Evolutionary conservation across 257 asterid species (phyloP), one percentile per base, ranked within the genome.

Genomic region (Buddleja alternifolia): DNA sequence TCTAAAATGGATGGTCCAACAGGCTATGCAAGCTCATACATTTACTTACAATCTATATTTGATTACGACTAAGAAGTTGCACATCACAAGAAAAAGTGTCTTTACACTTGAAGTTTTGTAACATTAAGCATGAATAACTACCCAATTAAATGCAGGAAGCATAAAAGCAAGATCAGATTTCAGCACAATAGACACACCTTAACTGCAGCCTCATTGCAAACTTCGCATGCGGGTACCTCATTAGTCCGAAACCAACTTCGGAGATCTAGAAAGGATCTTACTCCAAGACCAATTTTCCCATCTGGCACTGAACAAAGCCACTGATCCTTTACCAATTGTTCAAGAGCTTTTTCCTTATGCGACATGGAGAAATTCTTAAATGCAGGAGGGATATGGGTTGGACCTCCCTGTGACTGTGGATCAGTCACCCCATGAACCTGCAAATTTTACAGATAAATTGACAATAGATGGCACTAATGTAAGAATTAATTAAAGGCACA

Each of bases 131-230:
- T 8, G 63, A 19, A 42, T 50, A 16, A 46, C 1, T 10, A 41
- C 42, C 8, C 4, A 8, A 55, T 11, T 7, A 48, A 17, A 50
- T 17, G 41, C 10, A 50, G 46, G 56, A 44, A 39, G 55, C 36
- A 42, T 16, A 41, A n/a, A 25, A 42, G 54, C 44, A 59, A 50
- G 29, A 37, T 9, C 34, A 58, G 42, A 45, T 14, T 69, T 52
- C 50, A 47, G 69, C 69, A 48, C 29, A 69, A 42, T 32, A 45
- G 14, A 73, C 76, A 57, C 16, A 93, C 99, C 99, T 88, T 93
- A 37, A 90, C 83, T 14, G 96, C 96, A 68, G 96, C 93, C 84
- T 93, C 99, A 39, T 93, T 93, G 90, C 97, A 93, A 67, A 90
- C 88, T 61, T 84, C 91, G 71, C 99, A 93, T 16, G 86, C 66